These are phyloP conservation scores for Bidens hawaiensis DNA, from an alignment of 140 eudicot genomes.

Conservation along the genomic window DNA sequence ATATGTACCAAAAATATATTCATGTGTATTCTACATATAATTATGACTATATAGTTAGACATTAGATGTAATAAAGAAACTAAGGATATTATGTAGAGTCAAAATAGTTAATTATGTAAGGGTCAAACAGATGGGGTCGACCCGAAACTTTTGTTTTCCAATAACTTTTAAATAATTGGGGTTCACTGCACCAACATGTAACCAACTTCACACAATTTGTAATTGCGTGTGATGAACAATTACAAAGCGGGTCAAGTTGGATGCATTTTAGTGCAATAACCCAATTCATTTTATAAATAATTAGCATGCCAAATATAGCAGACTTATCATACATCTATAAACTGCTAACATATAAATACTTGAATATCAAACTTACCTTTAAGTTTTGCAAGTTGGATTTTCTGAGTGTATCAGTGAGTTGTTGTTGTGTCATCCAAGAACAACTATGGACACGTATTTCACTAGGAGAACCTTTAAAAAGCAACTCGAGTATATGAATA, in stretches of 20 bases:
- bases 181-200: neutral
- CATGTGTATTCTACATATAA: too few relatives aligned
- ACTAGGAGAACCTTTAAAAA: slow-evolving; percentile 43
- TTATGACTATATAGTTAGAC: too few relatives aligned
- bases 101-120: too few relatives aligned
- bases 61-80: too few relatives aligned
- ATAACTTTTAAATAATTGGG: neutral
- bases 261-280: neutral
- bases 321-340: slow-evolving; percentile 1
- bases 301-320: neutral
- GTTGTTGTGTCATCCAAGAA: slow-evolving; percentile 54
- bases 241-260: neutral
- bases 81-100: too few relatives aligned
- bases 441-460: slow-evolving; percentile 56
- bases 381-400: slow-evolving; percentile 18
- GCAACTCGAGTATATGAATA: slow-evolving; percentile 32
- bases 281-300: neutral
- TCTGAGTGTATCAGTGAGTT: slow-evolving; percentile 20
- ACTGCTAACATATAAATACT: neutral
- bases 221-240: neutral
- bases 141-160: neutral
- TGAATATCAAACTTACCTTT: slow-evolving; percentile 29
- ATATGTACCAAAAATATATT: too few relatives aligned
- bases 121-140: neutral
- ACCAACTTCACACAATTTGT: neutral